Conservation (phyloP, 2,329 filamentous ascomycete genomes). For the Aspergillus spinulosporus region DNA sequence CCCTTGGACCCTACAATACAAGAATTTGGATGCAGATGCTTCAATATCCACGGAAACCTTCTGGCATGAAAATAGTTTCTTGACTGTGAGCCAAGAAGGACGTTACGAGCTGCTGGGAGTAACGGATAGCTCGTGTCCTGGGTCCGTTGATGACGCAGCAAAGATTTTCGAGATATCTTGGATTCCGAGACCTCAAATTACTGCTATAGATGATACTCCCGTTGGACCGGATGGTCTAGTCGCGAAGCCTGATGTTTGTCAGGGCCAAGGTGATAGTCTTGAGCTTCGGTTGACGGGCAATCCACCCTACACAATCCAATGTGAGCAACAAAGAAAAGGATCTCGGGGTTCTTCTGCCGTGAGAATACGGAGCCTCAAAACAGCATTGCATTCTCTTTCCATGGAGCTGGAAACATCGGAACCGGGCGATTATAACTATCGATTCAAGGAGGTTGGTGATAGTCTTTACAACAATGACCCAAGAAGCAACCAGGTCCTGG, state of each 20-base stretch:
- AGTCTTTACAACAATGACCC: constrained; percentile 77
- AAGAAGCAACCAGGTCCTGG: constrained; percentile 64
- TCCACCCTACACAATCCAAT: constrained; percentile 79
- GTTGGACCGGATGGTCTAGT: constrained; percentile 59
- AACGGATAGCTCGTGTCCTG: constrained; percentile 76
- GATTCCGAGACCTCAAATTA: constrained; percentile 75
- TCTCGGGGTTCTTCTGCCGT: constrained; percentile 65
- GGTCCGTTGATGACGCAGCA: constrained; percentile 71
- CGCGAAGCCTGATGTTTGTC: constrained; percentile 80
- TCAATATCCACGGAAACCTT: constrained; percentile 52
- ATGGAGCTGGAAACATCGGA: constrained; percentile 83
- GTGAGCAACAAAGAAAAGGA: constrained; percentile 73
- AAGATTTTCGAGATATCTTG: constrained; percentile 78
- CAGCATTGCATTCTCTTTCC: constrained; percentile 71
- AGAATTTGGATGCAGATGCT: constrained; percentile 60
- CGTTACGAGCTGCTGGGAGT: constrained; percentile 79
- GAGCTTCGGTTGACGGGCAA: constrained; percentile 78
- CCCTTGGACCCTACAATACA: constrained; percentile 79
- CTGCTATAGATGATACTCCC: constrained; percentile 51
- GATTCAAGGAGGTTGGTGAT: constrained; percentile 79
- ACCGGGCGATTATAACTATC: constrained; percentile 81
- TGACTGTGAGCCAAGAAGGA: constrained; percentile 67
- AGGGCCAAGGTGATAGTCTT: constrained; percentile 88
- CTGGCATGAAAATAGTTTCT: constrained; percentile 64
- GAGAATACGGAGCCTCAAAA: constrained; percentile 71